Base-by-base conservation (phyloP, 495 filamentous ascomycete species). In the Acidiella bohemica region DNA sequence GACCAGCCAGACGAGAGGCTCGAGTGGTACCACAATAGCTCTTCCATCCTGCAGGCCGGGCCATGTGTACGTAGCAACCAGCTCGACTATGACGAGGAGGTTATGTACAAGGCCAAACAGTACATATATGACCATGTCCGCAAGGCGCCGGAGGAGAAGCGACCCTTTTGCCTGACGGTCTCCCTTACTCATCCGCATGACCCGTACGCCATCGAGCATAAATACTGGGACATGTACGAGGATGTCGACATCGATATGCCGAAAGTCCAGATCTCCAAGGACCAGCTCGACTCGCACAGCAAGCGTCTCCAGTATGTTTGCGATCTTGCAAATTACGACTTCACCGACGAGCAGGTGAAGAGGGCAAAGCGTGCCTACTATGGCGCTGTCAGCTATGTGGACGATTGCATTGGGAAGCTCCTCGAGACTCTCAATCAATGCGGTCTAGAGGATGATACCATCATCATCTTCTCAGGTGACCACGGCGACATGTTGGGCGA, bases 401-500 rank as follows among this genome's bases (percentile, higher is more conserved):
- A 93, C 54, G 78, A 84, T 58, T 81, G 83, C 53, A 70, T 93
- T 46, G 84, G 84, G 36, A 76, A 80, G 58, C 69, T 93, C 26
- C 63, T 90, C 7, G 61, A 71, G 24, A 72, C 78, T 1, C 67
- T 93, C 13, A 73, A 83, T 49, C 64, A 80, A 38, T 86, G 81
- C 59, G 71, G 73, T 0, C 66, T 93, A 31, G 75, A 75, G 36
- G 73, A 87, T 13, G 71, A 90, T 56, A 92, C 84, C 4, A 83
- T 93, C 41, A 65, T 93, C 33, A 67, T 92, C 33, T 93, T 93
- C 60, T 82, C 75, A 35, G 81, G 84, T 34, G 84, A 93, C 50
- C 84, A 93, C 57, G 84, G 84, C 38, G 84, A 93, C 56, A 92
- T 92, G 84, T 73, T 93, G 7, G 84, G 84, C 25, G 84, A 93